Evolutionary conservation across 2,329 filamentous ascomycete species (phyloP).

Genomic region (Thielaviopsis cerberus): DNA sequence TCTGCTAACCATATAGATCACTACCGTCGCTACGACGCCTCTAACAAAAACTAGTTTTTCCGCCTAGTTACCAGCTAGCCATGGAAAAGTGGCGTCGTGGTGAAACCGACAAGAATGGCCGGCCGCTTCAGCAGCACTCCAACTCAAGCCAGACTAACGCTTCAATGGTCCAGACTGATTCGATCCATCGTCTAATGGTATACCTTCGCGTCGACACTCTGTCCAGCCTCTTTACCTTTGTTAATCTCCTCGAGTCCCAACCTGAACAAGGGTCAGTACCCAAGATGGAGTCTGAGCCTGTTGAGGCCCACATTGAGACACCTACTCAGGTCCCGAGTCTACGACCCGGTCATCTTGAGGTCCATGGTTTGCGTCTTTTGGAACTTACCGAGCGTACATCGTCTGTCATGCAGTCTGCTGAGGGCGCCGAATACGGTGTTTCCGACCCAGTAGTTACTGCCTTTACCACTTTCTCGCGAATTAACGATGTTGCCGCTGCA

Average conservation of each 20-base stretch:
- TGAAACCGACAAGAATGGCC: slow-evolving; percentile 67
- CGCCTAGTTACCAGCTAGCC: slow-evolving; percentile 38
- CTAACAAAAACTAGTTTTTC: slow-evolving; percentile 57
- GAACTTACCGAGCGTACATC: slow-evolving; percentile 85
- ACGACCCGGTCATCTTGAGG: slow-evolving; percentile 35
- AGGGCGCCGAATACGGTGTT: slow-evolving; percentile 56
- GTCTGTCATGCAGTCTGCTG: slow-evolving; percentile 83
- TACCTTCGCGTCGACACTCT: slow-evolving; percentile 74
- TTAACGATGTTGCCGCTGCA: slow-evolving; percentile 67
- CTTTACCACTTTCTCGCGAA: slow-evolving; percentile 71
- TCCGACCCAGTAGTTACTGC: slow-evolving; percentile 60
- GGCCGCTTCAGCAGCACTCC: slow-evolving; percentile 22
- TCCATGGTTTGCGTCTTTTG: slow-evolving; percentile 69
- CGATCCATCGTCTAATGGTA: slow-evolving; percentile 49
- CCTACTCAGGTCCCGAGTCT: not conserved
- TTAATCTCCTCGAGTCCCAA: slow-evolving; percentile 45
- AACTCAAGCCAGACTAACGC: slow-evolving; percentile 13
- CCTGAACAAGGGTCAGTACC: slow-evolving; percentile 11
- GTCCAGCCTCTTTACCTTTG: slow-evolving; percentile 61
- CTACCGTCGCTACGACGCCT: slow-evolving; percentile 69
- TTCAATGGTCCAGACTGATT: slow-evolving; percentile 6
- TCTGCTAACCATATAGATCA: slow-evolving; percentile 35
- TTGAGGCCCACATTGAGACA: slow-evolving; percentile 3
- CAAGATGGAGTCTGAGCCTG: not conserved
- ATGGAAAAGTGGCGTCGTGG: slow-evolving; percentile 47